phyloP scores from a whole-genome alignment of 2,329 filamentous ascomycete species.

The Periconia macrospinosa region DNA sequence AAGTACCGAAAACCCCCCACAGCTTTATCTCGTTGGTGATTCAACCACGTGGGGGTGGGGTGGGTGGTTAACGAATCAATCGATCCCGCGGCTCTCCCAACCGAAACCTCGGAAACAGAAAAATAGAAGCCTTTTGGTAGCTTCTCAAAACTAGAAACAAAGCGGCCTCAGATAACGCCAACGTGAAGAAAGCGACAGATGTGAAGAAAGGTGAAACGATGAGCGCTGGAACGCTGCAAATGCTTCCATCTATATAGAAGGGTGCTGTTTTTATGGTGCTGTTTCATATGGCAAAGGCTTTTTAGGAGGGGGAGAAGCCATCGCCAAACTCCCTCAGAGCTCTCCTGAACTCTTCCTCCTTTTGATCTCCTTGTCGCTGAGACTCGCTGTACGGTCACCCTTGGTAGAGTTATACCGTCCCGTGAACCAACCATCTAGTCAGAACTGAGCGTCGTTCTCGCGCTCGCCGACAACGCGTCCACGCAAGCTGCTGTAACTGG shows the following conservation, averaged over 20 bases:
- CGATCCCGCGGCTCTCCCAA: too few species aligned
- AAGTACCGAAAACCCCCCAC: too few species aligned
- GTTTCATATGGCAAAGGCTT: neutral
- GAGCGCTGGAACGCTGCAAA: neutral
- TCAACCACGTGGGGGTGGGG: too few species aligned
- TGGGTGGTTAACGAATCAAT: too few species aligned
- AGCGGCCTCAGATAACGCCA: too few species aligned
- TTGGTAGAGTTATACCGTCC: conserved; percentile 19
- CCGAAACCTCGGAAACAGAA: too few species aligned
- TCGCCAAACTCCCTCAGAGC: conserved; percentile 12
- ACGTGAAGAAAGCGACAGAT: neutral
- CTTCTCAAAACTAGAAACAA: too few species aligned
- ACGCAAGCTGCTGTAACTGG: conserved; percentile 11
- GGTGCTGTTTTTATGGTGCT: neutral
- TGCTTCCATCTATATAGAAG: neutral
- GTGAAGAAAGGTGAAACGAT: neutral
- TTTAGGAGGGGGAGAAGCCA: neutral
- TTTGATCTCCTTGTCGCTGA: conserved; percentile 24
- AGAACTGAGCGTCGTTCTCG: conserved; percentile 30
- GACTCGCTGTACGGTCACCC: conserved; percentile 8
- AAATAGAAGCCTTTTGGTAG: too few species aligned
- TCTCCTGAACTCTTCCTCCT: conserved; percentile 36
- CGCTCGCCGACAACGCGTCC: conserved; percentile 5
- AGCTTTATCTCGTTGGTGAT: too few species aligned
- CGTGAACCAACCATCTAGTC: conserved; percentile 42